Evolutionary conservation across 2,329 filamentous ascomycete species (phyloP), one percentile per base, ranked within the genome.

Genomic region (Cladosporium sp.): DNA sequence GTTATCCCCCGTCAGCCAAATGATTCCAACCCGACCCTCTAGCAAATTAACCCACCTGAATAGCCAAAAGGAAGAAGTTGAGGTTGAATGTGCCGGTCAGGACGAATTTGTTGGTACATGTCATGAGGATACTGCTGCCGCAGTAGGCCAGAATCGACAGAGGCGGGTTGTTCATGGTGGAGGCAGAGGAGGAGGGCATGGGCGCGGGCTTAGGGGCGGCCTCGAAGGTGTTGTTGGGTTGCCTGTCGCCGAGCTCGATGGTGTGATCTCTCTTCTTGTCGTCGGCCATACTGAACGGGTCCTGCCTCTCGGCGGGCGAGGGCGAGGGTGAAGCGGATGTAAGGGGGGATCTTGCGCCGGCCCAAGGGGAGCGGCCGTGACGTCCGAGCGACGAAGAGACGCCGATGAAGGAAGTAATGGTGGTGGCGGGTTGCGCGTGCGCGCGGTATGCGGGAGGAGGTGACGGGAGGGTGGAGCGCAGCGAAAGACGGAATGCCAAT

Each of bases 91-190:
- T 79, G 56, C 93, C 93, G 7, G 89, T 96, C 43, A 98, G 83
- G 58, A 96, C 91, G 71, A 95, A 98, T 79, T 98, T 98, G 77
- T 98, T 98, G 71, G 95, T 93, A n/a, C 96, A 88, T 7, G 93
- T 98, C 93, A 98, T 98, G 71, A 92, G 82, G 68, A 98, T 98
- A n/a, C 91, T 96, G 49, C 92, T 89, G 65, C 87, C 77, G 72
- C 93, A 98, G 77, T 98, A 98, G 45, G 88, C 83, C 59, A 95
- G 68, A 63, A 98, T 87, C 18, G 92, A 90, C 44, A 93, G 69
- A 43, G 82, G 76, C 13, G 90, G 88, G 71, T 83, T 93, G 73
- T 90, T 73, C 66, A 58, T 70, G 67, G 50, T 69, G 68, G 51
- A 70, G 66, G 69, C 67, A 71, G 71, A 59, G 67, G 68, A 68